These are phyloP conservation scores for Tulasnella sp. DNA, from an alignment of 768 basidiomycete genomes.

Conservation along the genomic window DNA sequence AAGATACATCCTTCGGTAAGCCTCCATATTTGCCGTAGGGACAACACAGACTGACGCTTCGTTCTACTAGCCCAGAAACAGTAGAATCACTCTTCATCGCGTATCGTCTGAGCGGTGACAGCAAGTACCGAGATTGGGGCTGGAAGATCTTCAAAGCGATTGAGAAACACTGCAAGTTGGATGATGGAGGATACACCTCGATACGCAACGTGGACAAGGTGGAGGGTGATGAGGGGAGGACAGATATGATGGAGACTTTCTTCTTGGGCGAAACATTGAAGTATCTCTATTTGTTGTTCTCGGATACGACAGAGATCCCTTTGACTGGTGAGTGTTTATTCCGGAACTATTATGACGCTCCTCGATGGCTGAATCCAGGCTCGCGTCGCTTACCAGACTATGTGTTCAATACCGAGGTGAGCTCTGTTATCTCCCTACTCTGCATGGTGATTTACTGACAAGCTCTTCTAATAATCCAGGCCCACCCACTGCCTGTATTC, in stretches of 20 bases:
- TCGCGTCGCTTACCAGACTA: conserved; percentile 39
- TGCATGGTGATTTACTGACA: conserved; percentile 6
- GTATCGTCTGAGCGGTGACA: conserved; percentile 78
- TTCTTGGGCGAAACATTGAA: conserved; percentile 86
- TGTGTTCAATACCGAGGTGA: conserved; percentile 88
- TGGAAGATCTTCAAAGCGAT: conserved; percentile 90
- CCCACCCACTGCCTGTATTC: conserved; percentile 65
- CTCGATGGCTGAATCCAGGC: conserved; percentile 15
- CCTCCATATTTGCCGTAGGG: not conserved
- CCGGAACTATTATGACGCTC: not conserved
- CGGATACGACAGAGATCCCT: conserved; percentile 57
- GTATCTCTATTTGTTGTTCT: conserved; percentile 82
- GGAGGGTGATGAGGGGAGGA: conserved; percentile 29
- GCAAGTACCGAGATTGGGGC: conserved; percentile 70
- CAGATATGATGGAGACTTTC: conserved; percentile 95
- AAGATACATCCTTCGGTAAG: conserved; percentile 79
- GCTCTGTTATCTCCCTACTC: conserved; percentile 8
- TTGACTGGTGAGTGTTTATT: conserved; percentile 49
- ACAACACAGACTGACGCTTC: no score
- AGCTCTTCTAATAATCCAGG: conserved; percentile 35
- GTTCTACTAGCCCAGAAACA: conserved; percentile 67
- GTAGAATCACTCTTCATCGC: conserved; percentile 89
- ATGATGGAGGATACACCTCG: conserved; percentile 74
- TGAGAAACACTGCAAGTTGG: conserved; percentile 65
- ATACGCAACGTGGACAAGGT: conserved; percentile 73